Evolutionary conservation across 768 basidiomycete genomes (phyloP), one percentile per base, ranked within the genome.

Genomic region (Phlegmacium glaucopus): DNA sequence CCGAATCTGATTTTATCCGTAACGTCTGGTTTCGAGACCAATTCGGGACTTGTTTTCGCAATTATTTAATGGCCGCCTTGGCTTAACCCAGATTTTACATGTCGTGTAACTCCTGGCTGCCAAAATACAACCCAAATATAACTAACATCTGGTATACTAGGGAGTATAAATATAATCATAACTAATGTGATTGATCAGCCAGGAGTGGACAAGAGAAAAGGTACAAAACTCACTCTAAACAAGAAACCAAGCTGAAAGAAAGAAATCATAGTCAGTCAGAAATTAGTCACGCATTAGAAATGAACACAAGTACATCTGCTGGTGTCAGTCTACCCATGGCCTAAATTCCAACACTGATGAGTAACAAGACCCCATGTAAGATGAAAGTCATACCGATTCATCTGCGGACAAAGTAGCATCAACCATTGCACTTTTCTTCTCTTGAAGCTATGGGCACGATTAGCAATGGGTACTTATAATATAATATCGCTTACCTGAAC

Each of bases 401-500:
- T 92, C 90, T 4, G 85, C 67, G 4, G 88, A 90, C 15, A 92
- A 65, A 0, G 92, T 91, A 12, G 90, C 90, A 59, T 91, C 86
- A 3, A 94, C 82, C 94, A 96, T 95, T 0, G 92, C 93, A 32
- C 85, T 80, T 65, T 99, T 99, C 74, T 97, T 96, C 66, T 96
- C 93, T 68, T 97, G 94, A n/a, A 95, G 71, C 82, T 87, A 48
- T 13, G 53, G 15, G 32, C 53, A 25, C 10, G n/a, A 47, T 10
- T n/a, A 10, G 1, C 25, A 25, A 13, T 11, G 28, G 42, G 40
- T 39, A 15, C 7, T 47, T n/a, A 35, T 35, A 9, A 15, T 36
- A 35, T 10, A 27, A 2, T 29, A 26, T 6, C 25, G 39, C 42
- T 42, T 41, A 86, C 82, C 67, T 95, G 91, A 13, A 99, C 78